These are phyloP conservation scores for Datura wrightii DNA, from an alignment of 257 asterid species.

Conservation along the genomic window DNA sequence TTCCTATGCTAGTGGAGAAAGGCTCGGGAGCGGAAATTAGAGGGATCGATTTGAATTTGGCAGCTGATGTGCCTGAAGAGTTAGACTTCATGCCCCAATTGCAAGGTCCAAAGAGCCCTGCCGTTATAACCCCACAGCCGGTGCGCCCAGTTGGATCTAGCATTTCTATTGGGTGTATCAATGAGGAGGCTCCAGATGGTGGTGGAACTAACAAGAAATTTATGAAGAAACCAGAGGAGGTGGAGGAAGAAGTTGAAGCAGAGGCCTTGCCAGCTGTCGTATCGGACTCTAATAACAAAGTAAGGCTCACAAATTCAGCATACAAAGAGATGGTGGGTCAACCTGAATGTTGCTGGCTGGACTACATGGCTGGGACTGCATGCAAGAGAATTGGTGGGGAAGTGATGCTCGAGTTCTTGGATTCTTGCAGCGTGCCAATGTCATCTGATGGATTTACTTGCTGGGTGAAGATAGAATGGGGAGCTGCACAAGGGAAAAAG, in stretches of 20 bases:
- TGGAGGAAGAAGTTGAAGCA: conserved; percentile 71
- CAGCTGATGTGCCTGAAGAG: conserved; percentile 54
- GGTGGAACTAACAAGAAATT: conserved; percentile 67
- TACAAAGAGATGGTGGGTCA: conserved; percentile 93
- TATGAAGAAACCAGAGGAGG: conserved; percentile 57
- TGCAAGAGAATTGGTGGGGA: conserved; percentile 87
- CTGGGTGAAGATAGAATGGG: conserved; percentile 82
- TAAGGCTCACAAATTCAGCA: conserved; percentile 74
- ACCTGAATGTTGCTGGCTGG: conserved; percentile 94
- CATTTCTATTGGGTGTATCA: conserved; percentile 48
- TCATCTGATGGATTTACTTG: conserved; percentile 57
- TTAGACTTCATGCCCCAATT: conserved; percentile 54
- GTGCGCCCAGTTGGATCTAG: conserved; percentile 75
- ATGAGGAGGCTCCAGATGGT: conserved; percentile 46
- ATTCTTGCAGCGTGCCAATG: conserved; percentile 31
- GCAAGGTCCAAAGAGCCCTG: conserved; percentile 35
- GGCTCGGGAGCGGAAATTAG: neutral
- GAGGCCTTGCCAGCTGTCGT: conserved; percentile 68
- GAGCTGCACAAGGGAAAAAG: conserved; percentile 51
- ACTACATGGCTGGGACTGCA: conserved; percentile 46
- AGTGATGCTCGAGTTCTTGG: conserved; percentile 57
- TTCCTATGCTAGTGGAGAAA: neutral
- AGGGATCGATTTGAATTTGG: conserved; percentile 62
- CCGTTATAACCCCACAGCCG: conserved; percentile 67
- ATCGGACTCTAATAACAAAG: conserved; percentile 71